Evolutionary conservation across 2,329 filamentous ascomycete species (phyloP), one percentile per base, ranked within the genome.

Genomic region (Sclerotiophoma versabilis): DNA sequence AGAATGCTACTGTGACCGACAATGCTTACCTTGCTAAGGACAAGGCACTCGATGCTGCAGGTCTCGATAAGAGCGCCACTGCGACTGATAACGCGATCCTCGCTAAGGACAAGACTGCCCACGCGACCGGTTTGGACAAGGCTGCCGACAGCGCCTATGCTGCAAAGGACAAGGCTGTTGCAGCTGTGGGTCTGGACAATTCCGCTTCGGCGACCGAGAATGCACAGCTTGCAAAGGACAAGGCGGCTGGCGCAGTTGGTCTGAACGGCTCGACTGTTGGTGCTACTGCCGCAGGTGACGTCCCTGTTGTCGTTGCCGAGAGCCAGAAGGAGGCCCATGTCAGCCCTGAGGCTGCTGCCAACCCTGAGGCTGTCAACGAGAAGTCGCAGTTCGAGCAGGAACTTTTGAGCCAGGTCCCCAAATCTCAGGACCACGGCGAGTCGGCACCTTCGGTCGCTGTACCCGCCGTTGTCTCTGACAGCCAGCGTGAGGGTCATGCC

Each of bases 331-430:
- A 85, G 69, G 87, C 88, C 8, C 75, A 84, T 50, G 78, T 79
- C 34, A 77, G 80, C 12, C 84, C 88, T 11, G 89, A 91, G 70
- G 88, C 89, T 22, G 87, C 87, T 63, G 87, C 82, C 23, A 79
- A 85, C 49, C 77, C 83, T 26, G 79, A 83, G 32, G 87, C 88
- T 66, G 87, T 92, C 12, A 75, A 81, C 60, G 89, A 90, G 68
- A 92, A 92, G 83, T 84, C 83, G 44, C 79, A 81, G 45, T 80
- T 92, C 6, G 89, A 92, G 78, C 78, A 84, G 19, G 89, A 96
- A 77, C 80, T 96, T 11, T 79, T 68, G 17, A 54, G 54, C 19
- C 59, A 68, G 54, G 68, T 72, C 12, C 73, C 74, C 43, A 72
- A 76, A 61, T 63, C 72, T 1, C 73, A 75, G 32, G 76, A 75